These are phyloP conservation scores for Trichoderma afroharzianum DNA, from an alignment of 2,329 filamentous ascomycete species.

Conservation along the genomic window DNA sequence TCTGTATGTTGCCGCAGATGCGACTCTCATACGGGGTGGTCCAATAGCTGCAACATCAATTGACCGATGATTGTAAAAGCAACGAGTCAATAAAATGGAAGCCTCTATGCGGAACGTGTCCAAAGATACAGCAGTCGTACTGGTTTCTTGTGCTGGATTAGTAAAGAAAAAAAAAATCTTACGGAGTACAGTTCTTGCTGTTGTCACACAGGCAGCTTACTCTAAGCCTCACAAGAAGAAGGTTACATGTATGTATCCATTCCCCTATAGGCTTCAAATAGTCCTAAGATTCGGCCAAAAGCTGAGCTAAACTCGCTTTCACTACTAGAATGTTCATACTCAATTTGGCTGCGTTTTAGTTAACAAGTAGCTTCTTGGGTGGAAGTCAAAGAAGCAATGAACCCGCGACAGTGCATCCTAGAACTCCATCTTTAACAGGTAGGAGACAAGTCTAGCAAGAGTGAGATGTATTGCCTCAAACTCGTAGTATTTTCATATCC, in stretches of 20 bases:
- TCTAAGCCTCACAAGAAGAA: neutral
- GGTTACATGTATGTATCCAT: neutral
- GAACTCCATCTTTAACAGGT: neutral
- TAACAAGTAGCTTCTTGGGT: neutral
- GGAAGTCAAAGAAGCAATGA: neutral
- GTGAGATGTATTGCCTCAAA: neutral
- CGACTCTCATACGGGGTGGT: too few species aligned
- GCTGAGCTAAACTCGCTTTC: neutral
- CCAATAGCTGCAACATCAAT: too few species aligned
- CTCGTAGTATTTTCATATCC: rapidly evolving
- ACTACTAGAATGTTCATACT: too few species aligned
- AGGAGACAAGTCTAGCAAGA: too few species aligned
- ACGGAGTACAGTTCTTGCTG: too few species aligned
- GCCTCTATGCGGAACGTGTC: too few species aligned
- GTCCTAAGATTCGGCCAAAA: neutral
- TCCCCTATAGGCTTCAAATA: neutral
- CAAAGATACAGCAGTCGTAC: neutral
- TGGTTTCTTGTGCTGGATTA: neutral
- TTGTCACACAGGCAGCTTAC: neutral
- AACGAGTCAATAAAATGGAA: too few species aligned
- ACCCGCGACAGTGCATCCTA: neutral
- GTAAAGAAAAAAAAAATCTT: too few species aligned
- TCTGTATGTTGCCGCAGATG: too few species aligned
- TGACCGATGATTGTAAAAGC: too few species aligned
- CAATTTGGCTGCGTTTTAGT: neutral